These are phyloP conservation scores for Diplodia corticola DNA, from an alignment of 2,329 filamentous ascomycete species.

Conservation along the genomic window DNA sequence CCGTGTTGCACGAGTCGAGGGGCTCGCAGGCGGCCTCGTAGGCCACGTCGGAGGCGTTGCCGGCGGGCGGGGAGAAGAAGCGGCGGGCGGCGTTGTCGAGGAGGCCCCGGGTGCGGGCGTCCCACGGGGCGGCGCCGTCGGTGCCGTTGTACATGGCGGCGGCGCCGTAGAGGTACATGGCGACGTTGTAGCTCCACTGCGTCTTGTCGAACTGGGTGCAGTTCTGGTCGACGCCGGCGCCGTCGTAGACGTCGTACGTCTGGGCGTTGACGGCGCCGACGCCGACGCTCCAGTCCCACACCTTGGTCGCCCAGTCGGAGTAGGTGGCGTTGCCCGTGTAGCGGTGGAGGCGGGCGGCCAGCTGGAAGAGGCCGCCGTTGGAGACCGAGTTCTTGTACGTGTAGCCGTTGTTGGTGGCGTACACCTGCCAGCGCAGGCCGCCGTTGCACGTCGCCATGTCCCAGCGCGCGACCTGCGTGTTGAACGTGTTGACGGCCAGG, in stretches of 20 bases:
- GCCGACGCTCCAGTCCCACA: conserved; percentile 57
- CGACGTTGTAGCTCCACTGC: conserved; percentile 51
- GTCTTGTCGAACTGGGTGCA: conserved; percentile 46
- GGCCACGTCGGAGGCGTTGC: conserved; percentile 52
- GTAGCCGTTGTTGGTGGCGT: conserved; percentile 70
- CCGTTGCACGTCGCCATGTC: conserved; percentile 66
- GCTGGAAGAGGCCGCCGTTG: conserved; percentile 60
- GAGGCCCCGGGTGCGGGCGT: conserved; percentile 56
- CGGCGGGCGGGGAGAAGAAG: conserved; percentile 58
- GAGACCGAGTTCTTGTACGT: conserved; percentile 60
- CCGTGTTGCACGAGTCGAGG: conserved; percentile 48
- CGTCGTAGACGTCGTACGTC: conserved; percentile 47
- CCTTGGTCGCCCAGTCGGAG: conserved; percentile 68
- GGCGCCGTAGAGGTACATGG: conserved; percentile 48
- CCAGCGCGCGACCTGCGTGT: conserved; percentile 73
- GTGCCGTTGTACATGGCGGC: conserved; percentile 48
- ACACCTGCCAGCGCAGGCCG: conserved; percentile 85
- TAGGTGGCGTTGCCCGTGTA: conserved; percentile 82
- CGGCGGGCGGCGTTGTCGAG: conserved; percentile 51
- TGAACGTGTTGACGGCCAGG: conserved; percentile 76
- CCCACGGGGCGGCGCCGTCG: conserved; percentile 61
- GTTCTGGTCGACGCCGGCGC: conserved; percentile 45
- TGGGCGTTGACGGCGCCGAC: conserved; percentile 55
- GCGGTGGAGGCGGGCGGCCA: conserved; percentile 67
- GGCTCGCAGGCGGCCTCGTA: conserved; percentile 50